Evolutionary conservation across 1,284 basidiomycete genomes (phyloP).

Genomic region (Rhodotorula sp.): DNA sequence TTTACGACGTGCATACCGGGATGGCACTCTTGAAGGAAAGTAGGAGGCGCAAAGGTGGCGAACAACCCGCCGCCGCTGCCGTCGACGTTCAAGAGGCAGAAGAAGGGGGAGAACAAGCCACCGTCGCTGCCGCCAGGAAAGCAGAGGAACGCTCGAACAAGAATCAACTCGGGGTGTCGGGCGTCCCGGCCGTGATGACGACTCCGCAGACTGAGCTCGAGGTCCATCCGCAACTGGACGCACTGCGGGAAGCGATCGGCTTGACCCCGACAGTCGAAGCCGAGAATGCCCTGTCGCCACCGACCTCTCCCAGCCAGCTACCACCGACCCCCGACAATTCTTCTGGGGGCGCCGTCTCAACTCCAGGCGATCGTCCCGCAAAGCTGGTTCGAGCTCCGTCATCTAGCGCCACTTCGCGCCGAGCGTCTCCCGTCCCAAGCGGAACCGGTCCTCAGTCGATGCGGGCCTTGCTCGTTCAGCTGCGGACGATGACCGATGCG

Average conservation of each 20-base stretch:
- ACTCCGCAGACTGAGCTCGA: slow-evolving; percentile 27
- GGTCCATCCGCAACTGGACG: slow-evolving; percentile 38
- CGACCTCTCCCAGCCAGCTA: background rate
- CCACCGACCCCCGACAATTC: background rate
- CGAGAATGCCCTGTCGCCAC: background rate
- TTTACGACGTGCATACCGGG: slow-evolving; percentile 80
- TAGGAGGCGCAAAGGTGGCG: slow-evolving; percentile 61
- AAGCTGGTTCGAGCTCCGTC: slow-evolving; percentile 20
- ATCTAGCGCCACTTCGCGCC: background rate
- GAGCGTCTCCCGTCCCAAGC: slow-evolving; percentile 7
- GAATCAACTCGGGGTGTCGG: background rate
- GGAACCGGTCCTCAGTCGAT: slow-evolving; percentile 64
- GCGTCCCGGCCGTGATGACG: slow-evolving; percentile 5
- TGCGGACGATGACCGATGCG: slow-evolving; percentile 81
- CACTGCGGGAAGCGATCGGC: slow-evolving; percentile 40
- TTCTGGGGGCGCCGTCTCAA: background rate
- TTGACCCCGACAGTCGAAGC: slow-evolving; percentile 25
- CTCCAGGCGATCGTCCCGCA: slow-evolving; percentile 16
- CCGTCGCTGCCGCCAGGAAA: background rate
- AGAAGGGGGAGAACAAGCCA: slow-evolving; percentile 58
- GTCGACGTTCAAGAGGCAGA: slow-evolving; percentile 66
- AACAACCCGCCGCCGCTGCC: slow-evolving; percentile 41
- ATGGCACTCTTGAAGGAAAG: slow-evolving; percentile 66
- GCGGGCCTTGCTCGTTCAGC: slow-evolving; percentile 69
- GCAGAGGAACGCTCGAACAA: slow-evolving; percentile 2